phyloP scores from a whole-genome alignment of 371 early-diverging fungal genomes.

The Mucor piriformis region DNA sequence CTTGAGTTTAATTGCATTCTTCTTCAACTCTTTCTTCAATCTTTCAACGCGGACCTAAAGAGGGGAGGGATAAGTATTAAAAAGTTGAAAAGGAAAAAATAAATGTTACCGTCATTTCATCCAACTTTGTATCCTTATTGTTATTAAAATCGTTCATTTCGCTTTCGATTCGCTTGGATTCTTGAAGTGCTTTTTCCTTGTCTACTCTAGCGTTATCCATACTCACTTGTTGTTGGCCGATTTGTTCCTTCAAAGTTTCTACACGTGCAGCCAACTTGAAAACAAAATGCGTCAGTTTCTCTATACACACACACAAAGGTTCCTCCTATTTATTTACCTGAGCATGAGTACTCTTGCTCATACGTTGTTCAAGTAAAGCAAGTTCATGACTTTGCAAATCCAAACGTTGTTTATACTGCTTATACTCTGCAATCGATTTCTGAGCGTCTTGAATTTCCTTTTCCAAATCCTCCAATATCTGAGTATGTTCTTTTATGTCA shows the following conservation, averaged over 20 bases:
- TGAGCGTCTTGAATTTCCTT: constrained; percentile 42
- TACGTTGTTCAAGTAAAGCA: constrained; percentile 67
- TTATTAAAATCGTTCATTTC: constrained; percentile 90
- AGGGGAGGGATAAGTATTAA: background rate
- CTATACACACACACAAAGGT: constrained; percentile 10
- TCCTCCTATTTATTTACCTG: constrained; percentile 39
- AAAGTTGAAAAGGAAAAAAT: background rate
- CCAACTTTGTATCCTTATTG: constrained; percentile 83
- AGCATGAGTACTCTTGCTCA: constrained; percentile 72
- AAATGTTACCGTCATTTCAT: constrained; percentile 65
- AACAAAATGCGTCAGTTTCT: too few relatives aligned
- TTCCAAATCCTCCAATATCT: constrained; percentile 52
- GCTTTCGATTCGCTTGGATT: constrained; percentile 66
- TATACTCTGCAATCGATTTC: constrained; percentile 48
- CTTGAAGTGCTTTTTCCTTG: constrained; percentile 44
- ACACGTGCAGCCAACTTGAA: constrained; percentile 48
- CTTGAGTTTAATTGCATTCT: constrained; percentile 58
- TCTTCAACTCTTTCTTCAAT: constrained; percentile 57
- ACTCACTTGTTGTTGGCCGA: constrained; percentile 30
- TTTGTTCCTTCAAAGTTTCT: constrained; percentile 39
- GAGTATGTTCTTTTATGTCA: constrained; percentile 51
- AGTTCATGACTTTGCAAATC: constrained; percentile 80
- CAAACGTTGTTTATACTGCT: constrained; percentile 56
- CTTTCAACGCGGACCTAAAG: constrained; percentile 61
- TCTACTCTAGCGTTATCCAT: constrained; percentile 46